Evolutionary conservation across 1,284 basidiomycete species (phyloP).

Genomic region (Cutaneotrichosporon dermatis): DNA sequence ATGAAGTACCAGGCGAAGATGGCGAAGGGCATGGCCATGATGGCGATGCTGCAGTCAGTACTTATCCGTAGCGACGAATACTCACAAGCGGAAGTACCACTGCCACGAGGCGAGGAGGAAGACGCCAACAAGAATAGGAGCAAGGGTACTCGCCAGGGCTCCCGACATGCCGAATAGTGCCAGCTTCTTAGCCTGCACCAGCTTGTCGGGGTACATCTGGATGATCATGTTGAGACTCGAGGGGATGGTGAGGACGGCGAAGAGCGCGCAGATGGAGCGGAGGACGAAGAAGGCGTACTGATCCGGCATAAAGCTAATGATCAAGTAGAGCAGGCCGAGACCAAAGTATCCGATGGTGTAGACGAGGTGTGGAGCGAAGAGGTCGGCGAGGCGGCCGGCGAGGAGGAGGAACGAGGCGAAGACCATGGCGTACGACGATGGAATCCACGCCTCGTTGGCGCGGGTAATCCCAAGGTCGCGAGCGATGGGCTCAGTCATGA

Average conservation of each 20-base stretch:
- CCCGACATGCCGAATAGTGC: constrained; percentile 43
- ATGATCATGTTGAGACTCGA: constrained; percentile 44
- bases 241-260: constrained; percentile 45
- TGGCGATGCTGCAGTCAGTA: constrained; percentile 16
- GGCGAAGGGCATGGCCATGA: constrained; percentile 36
- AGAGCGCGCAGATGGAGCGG: constrained; percentile 39
- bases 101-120: constrained; percentile 42
- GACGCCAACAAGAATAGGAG: constrained; percentile 41
- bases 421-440: constrained; percentile 30
- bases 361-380: constrained; percentile 40
- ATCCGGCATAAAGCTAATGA: constrained; percentile 44
- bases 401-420: constrained; percentile 41
- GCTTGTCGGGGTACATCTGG: constrained; percentile 43
- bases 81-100: constrained; percentile 47
- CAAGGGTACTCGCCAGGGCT: constrained; percentile 31
- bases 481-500: constrained; percentile 43
- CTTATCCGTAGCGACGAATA: not conserved
- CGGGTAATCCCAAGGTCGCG: constrained; percentile 29
- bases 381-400: constrained; percentile 40
- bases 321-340: constrained; percentile 40
- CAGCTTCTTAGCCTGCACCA: constrained; percentile 40
- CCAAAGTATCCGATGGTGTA: constrained; percentile 42
- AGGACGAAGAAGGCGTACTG: constrained; percentile 46
- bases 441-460: constrained; percentile 38
- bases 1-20: constrained; percentile 36